Evolutionary conservation across 495 filamentous ascomycete genomes (phyloP), one percentile per base, ranked within the genome.

Genomic region (Penicillium lagena): DNA sequence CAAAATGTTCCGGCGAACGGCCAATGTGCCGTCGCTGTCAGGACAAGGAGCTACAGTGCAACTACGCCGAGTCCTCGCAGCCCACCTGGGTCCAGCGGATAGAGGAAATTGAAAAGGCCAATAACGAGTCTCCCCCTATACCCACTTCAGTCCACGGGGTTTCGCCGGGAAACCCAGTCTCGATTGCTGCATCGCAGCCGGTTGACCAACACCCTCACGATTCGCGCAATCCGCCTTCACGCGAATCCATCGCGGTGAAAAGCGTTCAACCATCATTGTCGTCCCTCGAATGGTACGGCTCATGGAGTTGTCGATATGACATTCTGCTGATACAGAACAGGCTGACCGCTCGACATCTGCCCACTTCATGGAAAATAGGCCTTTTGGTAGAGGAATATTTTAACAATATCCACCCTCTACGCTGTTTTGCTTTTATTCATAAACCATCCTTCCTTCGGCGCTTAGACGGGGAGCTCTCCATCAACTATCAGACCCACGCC

Each of bases 381-480:
- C 40, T 55, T 12, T 43, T 66, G 9, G 58, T 63, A 13, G 59
- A 68, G 28, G 52, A 63, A 14, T 68, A 66, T 37, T 66, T 66
- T 30, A 54, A 57, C 29, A 64, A 68, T 35, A 43, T 68, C n/a
- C 64, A 68, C 33, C 60, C 60, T 9, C 41, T 68, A 11, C 51
- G 64, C 9, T 66, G 60, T 37, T 68, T 63, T 39, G 62, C 58
- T 7, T 68, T 68, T 29, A 59, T 64, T 2, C 62, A 68, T 30
- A 57, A 58, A 35, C 64, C 64, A 2, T 58, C 60, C 4, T 66
- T 68, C 17, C 43, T 64, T 7, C 60, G 51, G 33, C 46, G 47
- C 29, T 41, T 68, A 12, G 64, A 68, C 45, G 53, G 50, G 12
- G 52, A 58, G 11, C 28, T 47, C 0, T 30, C 43, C 0, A 37